Conservation (phyloP, 148 eudicot genomes). For the Drosera capensis region DNA sequence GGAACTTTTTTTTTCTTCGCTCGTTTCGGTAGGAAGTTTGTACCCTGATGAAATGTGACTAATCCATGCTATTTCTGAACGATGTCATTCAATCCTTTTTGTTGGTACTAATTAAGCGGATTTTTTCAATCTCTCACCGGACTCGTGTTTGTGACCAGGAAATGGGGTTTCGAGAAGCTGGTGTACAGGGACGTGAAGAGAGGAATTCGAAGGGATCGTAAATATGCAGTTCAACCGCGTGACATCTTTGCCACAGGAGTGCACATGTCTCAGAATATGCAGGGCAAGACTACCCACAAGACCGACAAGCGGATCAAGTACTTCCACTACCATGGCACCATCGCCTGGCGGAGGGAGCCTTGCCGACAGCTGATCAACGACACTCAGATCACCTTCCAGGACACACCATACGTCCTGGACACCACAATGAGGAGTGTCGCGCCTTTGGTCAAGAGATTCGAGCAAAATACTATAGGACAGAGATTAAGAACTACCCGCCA, state of each 20-base stretch:
- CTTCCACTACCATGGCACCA: constrained; percentile 71
- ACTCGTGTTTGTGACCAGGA: too few species aligned
- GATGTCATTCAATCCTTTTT: too few species aligned
- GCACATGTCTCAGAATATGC: constrained; percentile 51
- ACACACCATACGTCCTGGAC: constrained; percentile 39
- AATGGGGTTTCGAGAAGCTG: constrained; percentile 89
- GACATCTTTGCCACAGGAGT: constrained; percentile 71
- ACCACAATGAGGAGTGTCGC: constrained; percentile 29
- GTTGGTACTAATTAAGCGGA: not conserved
- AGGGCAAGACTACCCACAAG: constrained; percentile 31
- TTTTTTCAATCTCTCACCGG: not conserved
- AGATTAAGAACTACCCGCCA: constrained; percentile 34
- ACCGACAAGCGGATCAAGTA: constrained; percentile 40
- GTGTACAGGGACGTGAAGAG: constrained; percentile 47
- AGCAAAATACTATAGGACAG: constrained; percentile 41
- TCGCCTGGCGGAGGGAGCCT: constrained; percentile 40
- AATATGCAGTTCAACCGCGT: constrained; percentile 65
- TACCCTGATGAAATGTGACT: too few species aligned
- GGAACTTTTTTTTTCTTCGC: too few species aligned
- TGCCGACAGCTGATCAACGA: constrained; percentile 36
- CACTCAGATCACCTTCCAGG: constrained; percentile 15
- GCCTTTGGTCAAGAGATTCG: constrained; percentile 49
- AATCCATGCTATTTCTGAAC: too few species aligned
- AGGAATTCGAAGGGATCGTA: constrained; percentile 52
- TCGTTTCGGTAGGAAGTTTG: too few species aligned